A percentile compares a stretch with the other conserved stretches of the same genome.
phyloP scores from a whole-genome alignment of 2,329 filamentous ascomycete species.

The Trichoderma arundinaceum region DNA sequence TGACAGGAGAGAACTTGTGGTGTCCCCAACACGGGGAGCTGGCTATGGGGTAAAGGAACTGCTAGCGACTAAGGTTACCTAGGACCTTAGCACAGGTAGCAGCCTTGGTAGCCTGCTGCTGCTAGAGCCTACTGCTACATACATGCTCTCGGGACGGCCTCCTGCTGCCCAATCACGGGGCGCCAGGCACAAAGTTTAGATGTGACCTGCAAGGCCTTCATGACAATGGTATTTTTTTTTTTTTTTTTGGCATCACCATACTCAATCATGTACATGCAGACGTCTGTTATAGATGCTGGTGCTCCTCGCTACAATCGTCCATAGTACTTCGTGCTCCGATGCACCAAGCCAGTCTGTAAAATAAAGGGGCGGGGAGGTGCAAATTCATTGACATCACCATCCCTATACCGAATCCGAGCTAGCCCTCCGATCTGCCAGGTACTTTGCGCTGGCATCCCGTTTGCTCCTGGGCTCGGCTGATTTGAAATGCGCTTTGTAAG shows the following conservation, averaged over 20 bases:
- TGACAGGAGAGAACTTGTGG: constrained; percentile 18
- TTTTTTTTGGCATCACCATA: neutral
- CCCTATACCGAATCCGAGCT: neutral
- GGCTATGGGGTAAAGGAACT: constrained; percentile 11
- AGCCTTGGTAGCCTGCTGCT: neutral
- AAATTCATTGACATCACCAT: constrained; percentile 23
- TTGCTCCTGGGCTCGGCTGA: neutral
- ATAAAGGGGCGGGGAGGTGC: constrained; percentile 16
- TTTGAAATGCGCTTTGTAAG: neutral
- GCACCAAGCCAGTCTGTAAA: neutral
- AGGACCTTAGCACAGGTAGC: neutral
- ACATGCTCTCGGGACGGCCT: neutral
- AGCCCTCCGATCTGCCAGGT: neutral
- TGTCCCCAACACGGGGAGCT: constrained; percentile 19
- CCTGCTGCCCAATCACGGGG: constrained; percentile 5
- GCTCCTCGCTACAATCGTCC: too few species aligned
- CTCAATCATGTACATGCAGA: too few species aligned
- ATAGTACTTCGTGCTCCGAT: too few species aligned
- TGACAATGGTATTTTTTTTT: neutral
- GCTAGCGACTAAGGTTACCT: neutral
- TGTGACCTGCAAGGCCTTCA: neutral
- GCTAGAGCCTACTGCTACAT: neutral
- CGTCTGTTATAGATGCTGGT: too few species aligned
- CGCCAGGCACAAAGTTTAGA: neutral
- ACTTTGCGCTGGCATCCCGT: neutral